Evolutionary conservation across 2,329 filamentous ascomycete species (phyloP).

Genomic region (Grosmannia clavigera): DNA sequence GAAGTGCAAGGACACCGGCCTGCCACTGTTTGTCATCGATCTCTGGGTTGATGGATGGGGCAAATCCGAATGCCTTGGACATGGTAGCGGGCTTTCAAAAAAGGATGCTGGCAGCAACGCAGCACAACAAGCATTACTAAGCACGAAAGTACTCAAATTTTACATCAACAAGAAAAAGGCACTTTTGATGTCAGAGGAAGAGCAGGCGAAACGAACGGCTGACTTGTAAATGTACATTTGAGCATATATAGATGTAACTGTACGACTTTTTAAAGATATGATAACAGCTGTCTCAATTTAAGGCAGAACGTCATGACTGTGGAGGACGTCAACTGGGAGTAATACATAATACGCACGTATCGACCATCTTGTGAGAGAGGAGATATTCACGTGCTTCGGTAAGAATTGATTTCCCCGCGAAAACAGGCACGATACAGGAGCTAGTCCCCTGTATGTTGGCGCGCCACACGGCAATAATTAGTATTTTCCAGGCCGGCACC

Average conservation of each 20-base stretch:
- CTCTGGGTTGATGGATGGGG: slow-evolving; percentile 59
- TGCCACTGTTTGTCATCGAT: slow-evolving; percentile 49
- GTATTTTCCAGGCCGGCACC: background rate
- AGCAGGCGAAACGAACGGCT: slow-evolving; percentile 3
- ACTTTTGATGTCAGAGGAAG: slow-evolving; percentile 22
- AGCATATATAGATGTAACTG: background rate
- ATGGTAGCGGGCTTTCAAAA: slow-evolving; percentile 53
- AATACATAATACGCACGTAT: background rate
- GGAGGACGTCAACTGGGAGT: background rate
- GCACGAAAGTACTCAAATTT: slow-evolving; percentile 49
- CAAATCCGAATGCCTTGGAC: slow-evolving; percentile 48
- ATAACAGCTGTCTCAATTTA: background rate
- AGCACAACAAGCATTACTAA: slow-evolving; percentile 48
- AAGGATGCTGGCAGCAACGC: slow-evolving; percentile 57
- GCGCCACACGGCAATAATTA: background rate
- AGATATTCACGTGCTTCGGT: slow-evolving; percentile 5
- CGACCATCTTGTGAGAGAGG: background rate
- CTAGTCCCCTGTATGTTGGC: background rate
- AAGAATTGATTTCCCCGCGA: background rate
- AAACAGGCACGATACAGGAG: background rate
- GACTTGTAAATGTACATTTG: background rate
- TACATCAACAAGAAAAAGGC: slow-evolving; percentile 36
- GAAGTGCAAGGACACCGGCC: slow-evolving; percentile 39
- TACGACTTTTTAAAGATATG: background rate
- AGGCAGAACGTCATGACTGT: background rate